These are phyloP conservation scores for Hypoxylon rubiginosum DNA, from an alignment of 2,329 filamentous ascomycete genomes.

Conservation along the genomic window DNA sequence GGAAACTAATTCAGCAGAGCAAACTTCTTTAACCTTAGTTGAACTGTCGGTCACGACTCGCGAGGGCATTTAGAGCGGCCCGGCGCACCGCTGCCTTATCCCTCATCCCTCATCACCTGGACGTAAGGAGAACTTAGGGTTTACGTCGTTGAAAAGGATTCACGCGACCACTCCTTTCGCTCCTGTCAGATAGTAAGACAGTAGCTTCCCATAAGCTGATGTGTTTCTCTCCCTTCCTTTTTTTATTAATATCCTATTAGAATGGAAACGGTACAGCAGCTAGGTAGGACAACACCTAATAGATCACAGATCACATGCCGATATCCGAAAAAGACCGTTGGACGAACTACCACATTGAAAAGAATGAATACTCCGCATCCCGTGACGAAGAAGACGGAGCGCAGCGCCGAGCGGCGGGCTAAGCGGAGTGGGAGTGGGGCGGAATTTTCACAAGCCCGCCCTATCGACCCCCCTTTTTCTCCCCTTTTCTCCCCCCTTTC, in stretches of 20 bases:
- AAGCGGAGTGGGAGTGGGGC: slow-evolving; percentile 42
- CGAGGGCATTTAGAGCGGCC: slow-evolving; percentile 6
- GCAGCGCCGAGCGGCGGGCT: slow-evolving; percentile 23
- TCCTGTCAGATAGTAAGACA: too few species aligned
- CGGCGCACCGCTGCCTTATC: slow-evolving; percentile 7
- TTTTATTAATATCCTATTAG: too few species aligned
- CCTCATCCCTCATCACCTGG: not conserved
- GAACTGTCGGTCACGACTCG: slow-evolving; percentile 19
- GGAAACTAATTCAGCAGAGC: slow-evolving; percentile 4
- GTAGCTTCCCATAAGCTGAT: slow-evolving; percentile 20
- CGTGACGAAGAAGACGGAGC: slow-evolving; percentile 33
- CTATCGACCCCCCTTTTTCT: slow-evolving; percentile 6
- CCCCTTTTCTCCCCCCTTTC: slow-evolving; percentile 9
- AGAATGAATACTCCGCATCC: slow-evolving; percentile 27
- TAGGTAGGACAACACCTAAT: not conserved
- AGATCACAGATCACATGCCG: slow-evolving; percentile 1
- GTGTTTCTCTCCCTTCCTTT: too few species aligned
- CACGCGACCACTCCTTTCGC: slow-evolving; percentile 9
- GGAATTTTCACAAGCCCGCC: slow-evolving; percentile 33
- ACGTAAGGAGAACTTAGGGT: not conserved
- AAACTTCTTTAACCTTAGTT: slow-evolving; percentile 1
- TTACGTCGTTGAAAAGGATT: not conserved
- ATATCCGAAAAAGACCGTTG: slow-evolving; percentile 9
- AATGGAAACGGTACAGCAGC: not conserved
- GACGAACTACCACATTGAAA: not conserved